Evolutionary conservation across 805 yeast genomes (phyloP), one percentile per base, ranked within the genome.

Genomic region (Wickerhamiella domercqiae): DNA sequence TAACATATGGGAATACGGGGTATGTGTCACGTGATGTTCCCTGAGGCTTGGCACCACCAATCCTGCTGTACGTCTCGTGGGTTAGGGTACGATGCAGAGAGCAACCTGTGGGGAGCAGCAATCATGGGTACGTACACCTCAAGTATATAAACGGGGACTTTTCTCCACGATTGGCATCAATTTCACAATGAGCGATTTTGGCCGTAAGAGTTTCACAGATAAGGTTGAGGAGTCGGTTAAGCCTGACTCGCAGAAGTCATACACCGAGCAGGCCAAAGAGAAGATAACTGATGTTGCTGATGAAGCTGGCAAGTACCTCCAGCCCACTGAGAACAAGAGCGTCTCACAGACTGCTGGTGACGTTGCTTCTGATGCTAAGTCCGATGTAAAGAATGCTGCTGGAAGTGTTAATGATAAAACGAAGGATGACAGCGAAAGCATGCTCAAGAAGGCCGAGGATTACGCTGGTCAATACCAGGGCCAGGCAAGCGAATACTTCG

Each of bases 141-240:
- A n/a, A n/a, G n/a, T n/a, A n/a, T n/a, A n/a, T n/a, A n/a, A n/a
- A n/a, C n/a, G n/a, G n/a, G n/a, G n/a, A n/a, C n/a, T n/a, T n/a
- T n/a, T n/a, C n/a, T n/a, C n/a, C n/a, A n/a, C n/a, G n/a, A n/a
- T n/a, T n/a, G n/a, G n/a, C n/a, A n/a, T n/a, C n/a, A 80, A 83
- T n/a, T 7, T 28, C 35, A 40, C 34, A 35, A 49, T 49, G 53
- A 48, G 52, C 38, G 53, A 49, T 42, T 13, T 68, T 44, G 81
- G 78, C 52, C 78, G 94, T 77, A 82, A 83, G 65, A 63, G 70
- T 56, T 68, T 82, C 55, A 49, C 74, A 47, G 78, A 77, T 57
- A 79, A 81, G 62, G 62, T 70, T 49, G 40, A 68, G 38, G 93
- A 82, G 66, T 53, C 69, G 31, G 42, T 77, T 31, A 78, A 70